Percentiles rank a stretch among this genome's conserved stretches.
Conservation (phyloP, 148 eudicot species). For the Rhododendron vialii region DNA sequence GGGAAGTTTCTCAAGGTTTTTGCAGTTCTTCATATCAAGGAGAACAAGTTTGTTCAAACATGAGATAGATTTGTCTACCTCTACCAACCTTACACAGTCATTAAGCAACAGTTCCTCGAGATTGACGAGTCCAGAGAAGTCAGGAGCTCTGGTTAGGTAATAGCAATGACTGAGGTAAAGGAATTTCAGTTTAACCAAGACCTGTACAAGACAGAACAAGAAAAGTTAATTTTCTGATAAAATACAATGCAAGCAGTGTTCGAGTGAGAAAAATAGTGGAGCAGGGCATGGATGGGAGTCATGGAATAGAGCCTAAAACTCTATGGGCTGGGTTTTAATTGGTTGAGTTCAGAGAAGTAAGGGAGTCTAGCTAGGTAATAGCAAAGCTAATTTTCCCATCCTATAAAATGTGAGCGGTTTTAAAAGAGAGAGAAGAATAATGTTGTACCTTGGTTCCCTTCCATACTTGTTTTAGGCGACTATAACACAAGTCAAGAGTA, state of each 20-base stretch:
- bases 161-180: slow-evolving; percentile 3
- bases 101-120: slow-evolving; percentile 9
- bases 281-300: background rate
- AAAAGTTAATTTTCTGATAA: background rate
- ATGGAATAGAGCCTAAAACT: background rate
- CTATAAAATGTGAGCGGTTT: background rate
- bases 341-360: background rate
- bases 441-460: background rate
- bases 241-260: background rate
- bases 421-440: background rate
- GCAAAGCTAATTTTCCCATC: background rate
- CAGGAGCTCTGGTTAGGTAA: background rate
- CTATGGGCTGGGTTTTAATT: background rate
- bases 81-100: background rate
- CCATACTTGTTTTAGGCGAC: background rate
- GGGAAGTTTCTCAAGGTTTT: background rate
- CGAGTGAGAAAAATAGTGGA: background rate
- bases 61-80: background rate
- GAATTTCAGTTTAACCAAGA: background rate
- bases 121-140: slow-evolving; percentile 7
- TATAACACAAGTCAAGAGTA: background rate
- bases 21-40: background rate
- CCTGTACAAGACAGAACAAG: background rate
- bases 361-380: background rate
- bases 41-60: slow-evolving; percentile 3